Conservation (phyloP, 75 land plant genomes). For the Pseudotsuga menziesii region DNA sequence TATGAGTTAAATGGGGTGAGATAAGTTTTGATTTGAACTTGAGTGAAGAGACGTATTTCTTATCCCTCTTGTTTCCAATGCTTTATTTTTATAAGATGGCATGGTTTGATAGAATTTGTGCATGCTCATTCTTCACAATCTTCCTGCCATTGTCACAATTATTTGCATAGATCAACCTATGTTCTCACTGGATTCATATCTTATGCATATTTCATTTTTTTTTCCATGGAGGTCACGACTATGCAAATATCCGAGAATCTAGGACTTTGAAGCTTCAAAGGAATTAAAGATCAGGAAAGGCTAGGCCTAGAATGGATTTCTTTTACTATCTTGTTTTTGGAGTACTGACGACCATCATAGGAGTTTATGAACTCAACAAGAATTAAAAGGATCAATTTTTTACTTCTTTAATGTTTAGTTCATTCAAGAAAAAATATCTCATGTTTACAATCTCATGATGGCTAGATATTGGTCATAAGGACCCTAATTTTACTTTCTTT, state of each 20-base stretch:
- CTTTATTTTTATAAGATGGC: too few relatives aligned
- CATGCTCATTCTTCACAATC: too few relatives aligned
- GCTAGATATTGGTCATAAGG: neutral
- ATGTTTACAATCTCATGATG: slow-evolving; percentile 35
- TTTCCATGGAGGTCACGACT: neutral
- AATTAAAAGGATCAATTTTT: slow-evolving; percentile 38
- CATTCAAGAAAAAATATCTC: slow-evolving; percentile 44
- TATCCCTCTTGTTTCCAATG: too few relatives aligned
- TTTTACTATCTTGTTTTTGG: slow-evolving; percentile 33
- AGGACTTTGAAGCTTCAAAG: neutral
- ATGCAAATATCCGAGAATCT: neutral
- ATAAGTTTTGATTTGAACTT: too few relatives aligned
- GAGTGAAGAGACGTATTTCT: too few relatives aligned
- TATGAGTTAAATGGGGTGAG: too few relatives aligned
- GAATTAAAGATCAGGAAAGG: neutral
- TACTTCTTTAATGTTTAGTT: slow-evolving; percentile 28
- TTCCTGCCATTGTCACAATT: too few relatives aligned
- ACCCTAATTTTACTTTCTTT: too few relatives aligned
- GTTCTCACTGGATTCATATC: neutral
- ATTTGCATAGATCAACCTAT: neutral
- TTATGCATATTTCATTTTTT: neutral
- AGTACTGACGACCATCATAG: slow-evolving; percentile 21
- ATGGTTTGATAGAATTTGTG: too few relatives aligned
- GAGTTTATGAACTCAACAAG: slow-evolving; percentile 35
- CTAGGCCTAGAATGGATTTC: too few relatives aligned